Percentiles rank a stretch among this genome's conserved stretches.
Evolutionary conservation across 1,139 yeast species (phyloP).

Genomic region (Geotrichum histeridarum): DNA sequence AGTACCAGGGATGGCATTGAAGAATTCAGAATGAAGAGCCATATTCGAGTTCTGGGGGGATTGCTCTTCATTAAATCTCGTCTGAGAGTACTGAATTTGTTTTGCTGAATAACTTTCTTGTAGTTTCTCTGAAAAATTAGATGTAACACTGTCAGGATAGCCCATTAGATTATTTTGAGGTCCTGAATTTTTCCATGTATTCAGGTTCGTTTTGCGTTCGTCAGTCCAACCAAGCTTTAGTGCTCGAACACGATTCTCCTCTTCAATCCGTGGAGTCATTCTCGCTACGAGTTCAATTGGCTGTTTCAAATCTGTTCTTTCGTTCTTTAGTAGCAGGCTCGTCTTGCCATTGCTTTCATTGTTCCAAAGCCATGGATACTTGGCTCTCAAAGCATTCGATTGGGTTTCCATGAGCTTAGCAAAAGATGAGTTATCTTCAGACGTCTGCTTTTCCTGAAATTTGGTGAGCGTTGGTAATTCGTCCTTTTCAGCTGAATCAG

Average conservation of each 20-base stretch:
- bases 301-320: not conserved
- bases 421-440: conserved; percentile 37
- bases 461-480: conserved; percentile 21
- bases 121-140: conserved; percentile 12
- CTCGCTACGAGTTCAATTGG: conserved; percentile 6
- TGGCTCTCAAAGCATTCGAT: conserved; percentile 23
- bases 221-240: conserved; percentile 20
- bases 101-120: conserved; percentile 16
- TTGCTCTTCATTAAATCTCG: conserved; percentile 17
- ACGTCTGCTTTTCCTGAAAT: conserved; percentile 33
- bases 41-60: not conserved
- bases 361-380: conserved; percentile 30
- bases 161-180: conserved; percentile 29
- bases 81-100: conserved; percentile 23
- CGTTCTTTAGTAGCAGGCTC: conserved; percentile 1
- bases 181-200: conserved; percentile 17
- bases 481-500: conserved; percentile 10
- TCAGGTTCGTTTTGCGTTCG: conserved; percentile 17
- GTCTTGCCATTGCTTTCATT: conserved; percentile 5
- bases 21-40: not conserved
- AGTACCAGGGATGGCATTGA: not conserved
- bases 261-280: conserved; percentile 16
- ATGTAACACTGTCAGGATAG: conserved; percentile 20
- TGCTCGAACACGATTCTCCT: conserved; percentile 12
- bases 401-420: conserved; percentile 28